phyloP scores from a whole-genome alignment of 257 asterid genomes.

The Fraxinus pennsylvanica region DNA sequence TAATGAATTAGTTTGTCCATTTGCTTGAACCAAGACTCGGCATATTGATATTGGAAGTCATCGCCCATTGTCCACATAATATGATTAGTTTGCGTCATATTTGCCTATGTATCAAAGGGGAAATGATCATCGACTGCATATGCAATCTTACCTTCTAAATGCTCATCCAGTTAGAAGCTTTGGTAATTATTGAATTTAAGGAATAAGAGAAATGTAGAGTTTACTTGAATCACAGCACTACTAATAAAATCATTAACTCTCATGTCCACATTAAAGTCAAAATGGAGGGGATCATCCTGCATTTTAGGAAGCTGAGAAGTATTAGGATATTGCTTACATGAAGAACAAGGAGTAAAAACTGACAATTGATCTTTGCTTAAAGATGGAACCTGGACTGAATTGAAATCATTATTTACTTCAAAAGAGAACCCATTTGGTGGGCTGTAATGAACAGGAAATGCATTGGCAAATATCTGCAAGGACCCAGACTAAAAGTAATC shows the following conservation, averaged over 20 bases:
- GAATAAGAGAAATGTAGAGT: neutral
- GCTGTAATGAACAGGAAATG: conserved; percentile 79
- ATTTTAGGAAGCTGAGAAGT: conserved; percentile 21
- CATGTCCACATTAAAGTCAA: conserved; percentile 57
- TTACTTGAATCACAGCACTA: conserved; percentile 76
- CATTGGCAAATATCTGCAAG: conserved; percentile 75
- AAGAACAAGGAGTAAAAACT: neutral
- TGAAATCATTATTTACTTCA: conserved; percentile 49
- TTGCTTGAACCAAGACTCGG: conserved; percentile 88
- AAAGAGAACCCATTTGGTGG: conserved; percentile 76
- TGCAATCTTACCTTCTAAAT: neutral
- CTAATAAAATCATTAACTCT: conserved; percentile 69
- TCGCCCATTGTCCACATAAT: conserved; percentile 98
- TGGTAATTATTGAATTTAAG: neutral
- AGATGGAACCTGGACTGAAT: conserved; percentile 69
- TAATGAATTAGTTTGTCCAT: conserved; percentile 92
- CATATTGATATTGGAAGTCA: conserved; percentile 81
- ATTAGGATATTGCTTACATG: neutral
- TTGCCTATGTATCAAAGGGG: conserved; percentile 52
- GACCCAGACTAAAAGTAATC: conserved; percentile 19
- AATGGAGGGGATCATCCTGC: conserved; percentile 75
- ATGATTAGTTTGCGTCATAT: conserved; percentile 78
- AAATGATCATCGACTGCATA: neutral
- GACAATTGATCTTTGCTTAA: conserved; percentile 14
- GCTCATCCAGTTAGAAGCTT: neutral